These are phyloP conservation scores for Selaginella moellendorffii DNA, from an alignment of 75 land plant species.

Conservation along the genomic window DNA sequence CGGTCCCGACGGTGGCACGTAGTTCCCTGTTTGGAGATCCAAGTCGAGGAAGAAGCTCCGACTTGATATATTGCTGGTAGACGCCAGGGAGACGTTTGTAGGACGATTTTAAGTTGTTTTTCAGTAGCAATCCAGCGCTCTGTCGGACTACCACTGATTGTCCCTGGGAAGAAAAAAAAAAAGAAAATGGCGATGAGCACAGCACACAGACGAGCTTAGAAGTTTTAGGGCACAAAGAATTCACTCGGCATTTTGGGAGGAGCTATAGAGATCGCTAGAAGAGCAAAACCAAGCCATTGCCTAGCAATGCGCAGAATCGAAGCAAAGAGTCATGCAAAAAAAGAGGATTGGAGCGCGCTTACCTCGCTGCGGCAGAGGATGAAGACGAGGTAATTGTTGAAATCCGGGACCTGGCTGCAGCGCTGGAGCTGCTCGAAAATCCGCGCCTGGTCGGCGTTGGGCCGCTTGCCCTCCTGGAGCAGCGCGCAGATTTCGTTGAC, in stretches of 20 bases:
- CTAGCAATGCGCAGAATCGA: no score
- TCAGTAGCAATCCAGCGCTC: slow-evolving; percentile 85
- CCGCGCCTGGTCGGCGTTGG: slow-evolving; percentile 58
- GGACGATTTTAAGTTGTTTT: slow-evolving; percentile 57
- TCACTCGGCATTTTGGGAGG: no score
- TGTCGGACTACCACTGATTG: slow-evolving; percentile 64
- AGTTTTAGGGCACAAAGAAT: no score
- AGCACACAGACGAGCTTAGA: no score
- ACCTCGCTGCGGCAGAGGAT: slow-evolving; percentile 87
- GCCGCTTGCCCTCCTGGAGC: slow-evolving; percentile 56
- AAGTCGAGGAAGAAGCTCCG: slow-evolving; percentile 68
- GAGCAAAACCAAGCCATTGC: no score
- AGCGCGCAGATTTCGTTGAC: slow-evolving; percentile 71
- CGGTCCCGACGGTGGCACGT: slow-evolving; percentile 80
- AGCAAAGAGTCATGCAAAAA: no score
- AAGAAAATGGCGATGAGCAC: no score
- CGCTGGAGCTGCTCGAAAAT: slow-evolving; percentile 82
- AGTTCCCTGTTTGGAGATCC: slow-evolving; percentile 70
- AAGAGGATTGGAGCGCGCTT: background rate
- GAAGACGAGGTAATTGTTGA: slow-evolving; percentile 85
- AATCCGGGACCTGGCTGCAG: slow-evolving; percentile 76
- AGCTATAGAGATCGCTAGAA: no score
- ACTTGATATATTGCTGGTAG: slow-evolving; percentile 67
- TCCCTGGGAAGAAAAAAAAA: slow-evolving; percentile 36
- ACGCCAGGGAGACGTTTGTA: slow-evolving; percentile 38